phyloP scores from a whole-genome alignment of 148 eudicot species.

The Euryodendron excelsum region DNA sequence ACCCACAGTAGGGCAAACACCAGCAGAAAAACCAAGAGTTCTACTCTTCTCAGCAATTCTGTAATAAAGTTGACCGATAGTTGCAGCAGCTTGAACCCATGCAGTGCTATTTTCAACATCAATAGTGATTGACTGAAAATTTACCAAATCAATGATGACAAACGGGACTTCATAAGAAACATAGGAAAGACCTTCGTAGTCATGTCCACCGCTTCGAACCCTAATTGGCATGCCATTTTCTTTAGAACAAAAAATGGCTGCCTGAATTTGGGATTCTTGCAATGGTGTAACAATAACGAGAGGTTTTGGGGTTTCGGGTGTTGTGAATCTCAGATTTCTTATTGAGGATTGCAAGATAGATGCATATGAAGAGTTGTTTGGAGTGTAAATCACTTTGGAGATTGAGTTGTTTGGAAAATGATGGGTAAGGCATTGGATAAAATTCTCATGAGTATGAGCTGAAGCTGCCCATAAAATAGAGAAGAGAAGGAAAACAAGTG shows the following conservation, averaged over 20 bases:
- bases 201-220: constrained; percentile 5
- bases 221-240: neutral
- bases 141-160: neutral
- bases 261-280: neutral
- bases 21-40: neutral
- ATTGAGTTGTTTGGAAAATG: neutral
- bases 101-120: neutral
- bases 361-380: neutral
- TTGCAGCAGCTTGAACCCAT: neutral
- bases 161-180: neutral
- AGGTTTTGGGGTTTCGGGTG: neutral
- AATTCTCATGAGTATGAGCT: neutral
- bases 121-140: neutral
- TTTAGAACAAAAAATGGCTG: neutral
- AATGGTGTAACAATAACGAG: neutral
- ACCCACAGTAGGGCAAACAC: neutral
- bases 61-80: neutral
- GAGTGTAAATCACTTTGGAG: neutral
- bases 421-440: neutral
- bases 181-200: constrained; percentile 10
- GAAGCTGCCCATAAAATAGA: neutral
- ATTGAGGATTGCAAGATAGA: neutral
- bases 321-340: neutral
- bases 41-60: neutral
- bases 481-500: neutral